phyloP scores from a whole-genome alignment of 1,284 basidiomycete genomes.

The Cryptococcus jaspeensis region DNA sequence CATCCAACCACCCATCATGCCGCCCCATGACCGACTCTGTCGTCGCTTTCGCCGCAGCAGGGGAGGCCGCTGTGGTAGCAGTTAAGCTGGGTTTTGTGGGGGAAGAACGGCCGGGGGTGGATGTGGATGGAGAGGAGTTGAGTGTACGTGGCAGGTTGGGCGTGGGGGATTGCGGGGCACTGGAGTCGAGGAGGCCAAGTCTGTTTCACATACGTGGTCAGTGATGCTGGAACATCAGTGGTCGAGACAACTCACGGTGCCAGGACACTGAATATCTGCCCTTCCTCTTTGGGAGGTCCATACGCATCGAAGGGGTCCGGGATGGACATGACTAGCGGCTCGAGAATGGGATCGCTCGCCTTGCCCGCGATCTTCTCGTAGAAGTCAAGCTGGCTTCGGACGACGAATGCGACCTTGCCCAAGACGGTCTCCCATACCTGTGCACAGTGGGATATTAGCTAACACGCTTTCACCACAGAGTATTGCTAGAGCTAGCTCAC shows the following conservation, averaged over 20 bases:
- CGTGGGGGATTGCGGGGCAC: constrained; percentile 31
- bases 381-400: constrained; percentile 50
- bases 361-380: constrained; percentile 58
- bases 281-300: constrained; percentile 79
- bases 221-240: background rate
- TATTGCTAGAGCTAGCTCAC: constrained; percentile 27
- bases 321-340: constrained; percentile 81
- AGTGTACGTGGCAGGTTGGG: constrained; percentile 36
- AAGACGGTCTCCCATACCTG: constrained; percentile 83
- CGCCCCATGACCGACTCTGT: constrained; percentile 28
- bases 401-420: constrained; percentile 62
- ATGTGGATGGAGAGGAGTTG: constrained; percentile 15
- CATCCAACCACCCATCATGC: constrained; percentile 26
- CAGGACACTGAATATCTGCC: constrained; percentile 89
- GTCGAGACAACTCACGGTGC: constrained; percentile 61
- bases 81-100: constrained; percentile 5
- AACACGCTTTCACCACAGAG: background rate
- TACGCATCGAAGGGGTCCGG: constrained; percentile 93
- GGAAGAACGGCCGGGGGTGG: constrained; percentile 19
- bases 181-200: constrained; percentile 36
- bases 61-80: constrained; percentile 24
- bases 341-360: constrained; percentile 85
- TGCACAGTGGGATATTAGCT: background rate
- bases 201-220: constrained; percentile 9
- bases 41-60: constrained; percentile 27